Evolutionary conservation across 768 basidiomycete species (phyloP).

Genomic region (Auricularia heimuer): DNA sequence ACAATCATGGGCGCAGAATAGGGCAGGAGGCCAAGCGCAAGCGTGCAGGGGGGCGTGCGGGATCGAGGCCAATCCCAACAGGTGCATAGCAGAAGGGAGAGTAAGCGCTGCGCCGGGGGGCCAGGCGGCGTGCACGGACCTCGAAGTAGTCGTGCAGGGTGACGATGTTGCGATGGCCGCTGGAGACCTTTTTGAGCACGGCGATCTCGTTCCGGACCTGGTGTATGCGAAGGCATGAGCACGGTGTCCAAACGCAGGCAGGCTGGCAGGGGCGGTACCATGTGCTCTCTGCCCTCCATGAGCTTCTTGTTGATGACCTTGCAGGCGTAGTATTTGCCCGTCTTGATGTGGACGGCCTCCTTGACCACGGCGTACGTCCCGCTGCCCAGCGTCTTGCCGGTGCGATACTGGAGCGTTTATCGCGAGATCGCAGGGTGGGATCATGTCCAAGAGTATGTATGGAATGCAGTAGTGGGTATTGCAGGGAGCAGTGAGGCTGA

Average conservation of each 20-base stretch:
- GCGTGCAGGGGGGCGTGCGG: not conserved
- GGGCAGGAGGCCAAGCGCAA: not conserved
- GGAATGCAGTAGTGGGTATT: not conserved
- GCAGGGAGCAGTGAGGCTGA: not conserved
- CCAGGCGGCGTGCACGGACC: constrained; percentile 29
- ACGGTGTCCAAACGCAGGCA: too few relatives aligned
- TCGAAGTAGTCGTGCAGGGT: constrained; percentile 96
- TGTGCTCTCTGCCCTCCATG: constrained; percentile 95
- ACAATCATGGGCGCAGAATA: not conserved
- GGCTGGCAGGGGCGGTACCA: constrained; percentile 41
- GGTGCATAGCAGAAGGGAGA: not conserved
- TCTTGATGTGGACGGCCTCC: constrained; percentile 90
- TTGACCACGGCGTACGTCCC: constrained; percentile 94
- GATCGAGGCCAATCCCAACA: not conserved
- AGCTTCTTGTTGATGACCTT: constrained; percentile 99
- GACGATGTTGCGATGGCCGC: constrained; percentile 82
- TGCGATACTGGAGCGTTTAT: constrained; percentile 53
- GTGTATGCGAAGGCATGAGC: not conserved
- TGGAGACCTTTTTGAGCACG: constrained; percentile 88
- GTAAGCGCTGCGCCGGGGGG: not conserved
- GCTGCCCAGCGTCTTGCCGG: constrained; percentile 79
- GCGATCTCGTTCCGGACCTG: constrained; percentile 96
- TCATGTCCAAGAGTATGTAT: not conserved
- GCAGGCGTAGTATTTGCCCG: constrained; percentile 92
- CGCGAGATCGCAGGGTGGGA: not conserved